Evolutionary conservation across 495 filamentous ascomycete genomes (phyloP).

Genomic region (Talaromyces adpressus): DNA sequence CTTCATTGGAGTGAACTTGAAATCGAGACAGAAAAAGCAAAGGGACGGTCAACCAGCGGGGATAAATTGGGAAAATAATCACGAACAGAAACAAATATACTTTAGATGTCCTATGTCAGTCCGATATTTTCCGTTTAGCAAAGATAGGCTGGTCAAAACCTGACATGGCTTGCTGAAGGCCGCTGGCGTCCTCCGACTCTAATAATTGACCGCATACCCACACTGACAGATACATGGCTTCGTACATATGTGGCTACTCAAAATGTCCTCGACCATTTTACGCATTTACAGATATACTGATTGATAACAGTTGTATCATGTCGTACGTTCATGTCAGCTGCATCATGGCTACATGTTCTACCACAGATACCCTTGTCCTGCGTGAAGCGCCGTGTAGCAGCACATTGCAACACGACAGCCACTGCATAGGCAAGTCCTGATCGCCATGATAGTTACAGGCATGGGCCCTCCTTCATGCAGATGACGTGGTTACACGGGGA

Average conservation of each 20-base stretch:
- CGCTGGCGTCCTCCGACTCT: not conserved
- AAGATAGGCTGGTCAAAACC: too few species aligned
- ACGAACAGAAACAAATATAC: not conserved
- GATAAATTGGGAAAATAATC: not conserved
- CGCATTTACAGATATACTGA: not conserved
- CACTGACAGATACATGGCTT: not conserved
- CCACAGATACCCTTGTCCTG: not conserved
- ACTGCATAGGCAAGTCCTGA: not conserved
- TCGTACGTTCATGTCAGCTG: not conserved
- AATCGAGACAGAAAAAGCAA: slow-evolving; percentile 1
- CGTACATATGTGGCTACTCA: not conserved
- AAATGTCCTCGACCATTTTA: not conserved
- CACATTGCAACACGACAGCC: not conserved
- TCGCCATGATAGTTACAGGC: not conserved
- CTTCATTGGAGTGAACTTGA: not conserved
- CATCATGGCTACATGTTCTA: not conserved
- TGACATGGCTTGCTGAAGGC: not conserved
- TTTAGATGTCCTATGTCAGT: not conserved
- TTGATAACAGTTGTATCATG: not conserved
- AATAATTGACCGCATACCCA: not conserved
- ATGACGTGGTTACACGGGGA: not conserved
- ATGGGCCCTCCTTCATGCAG: not conserved
- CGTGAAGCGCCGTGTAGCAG: not conserved
- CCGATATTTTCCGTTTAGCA: not conserved
- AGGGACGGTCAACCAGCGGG: not conserved